phyloP scores from a whole-genome alignment of 805 yeast genomes.

The Wickerhamiella occidentalis region DNA sequence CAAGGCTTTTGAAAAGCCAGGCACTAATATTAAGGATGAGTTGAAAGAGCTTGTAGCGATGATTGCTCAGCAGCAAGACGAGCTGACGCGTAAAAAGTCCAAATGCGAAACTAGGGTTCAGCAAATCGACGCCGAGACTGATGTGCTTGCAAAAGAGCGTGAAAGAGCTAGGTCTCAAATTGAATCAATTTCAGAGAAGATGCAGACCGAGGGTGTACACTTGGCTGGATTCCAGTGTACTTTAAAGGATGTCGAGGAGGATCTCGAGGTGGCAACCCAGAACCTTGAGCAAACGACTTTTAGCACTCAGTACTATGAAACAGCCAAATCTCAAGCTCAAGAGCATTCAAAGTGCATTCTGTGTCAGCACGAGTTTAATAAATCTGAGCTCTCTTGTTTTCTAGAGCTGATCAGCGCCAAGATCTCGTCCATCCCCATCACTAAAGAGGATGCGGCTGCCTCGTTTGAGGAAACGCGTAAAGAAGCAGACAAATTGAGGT shows the following conservation, averaged over 20 bases:
- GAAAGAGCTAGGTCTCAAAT: not conserved
- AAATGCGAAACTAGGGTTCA: not conserved
- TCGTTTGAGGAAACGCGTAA: slow-evolving; percentile 20
- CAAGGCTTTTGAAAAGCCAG: not conserved
- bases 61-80: not conserved
- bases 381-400: slow-evolving; percentile 21
- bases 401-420: slow-evolving; percentile 23
- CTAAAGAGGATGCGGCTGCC: slow-evolving; percentile 29
- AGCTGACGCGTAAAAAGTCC: not conserved
- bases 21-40: not conserved
- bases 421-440: slow-evolving; percentile 26
- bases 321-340: slow-evolving; percentile 55
- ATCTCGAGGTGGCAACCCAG: slow-evolving; percentile 47
- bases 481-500: slow-evolving; percentile 13
- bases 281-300: slow-evolving; percentile 58
- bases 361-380: slow-evolving; percentile 56
- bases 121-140: not conserved
- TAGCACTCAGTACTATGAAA: slow-evolving; percentile 53
- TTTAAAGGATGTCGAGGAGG: slow-evolving; percentile 39
- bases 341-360: slow-evolving; percentile 49
- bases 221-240: slow-evolving; percentile 28
- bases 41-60: not conserved
- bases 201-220: not conserved
- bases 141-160: not conserved
- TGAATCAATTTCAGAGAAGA: not conserved